Base-by-base conservation (phyloP, 345 rosid genomes). In the Populus davidiana region DNA sequence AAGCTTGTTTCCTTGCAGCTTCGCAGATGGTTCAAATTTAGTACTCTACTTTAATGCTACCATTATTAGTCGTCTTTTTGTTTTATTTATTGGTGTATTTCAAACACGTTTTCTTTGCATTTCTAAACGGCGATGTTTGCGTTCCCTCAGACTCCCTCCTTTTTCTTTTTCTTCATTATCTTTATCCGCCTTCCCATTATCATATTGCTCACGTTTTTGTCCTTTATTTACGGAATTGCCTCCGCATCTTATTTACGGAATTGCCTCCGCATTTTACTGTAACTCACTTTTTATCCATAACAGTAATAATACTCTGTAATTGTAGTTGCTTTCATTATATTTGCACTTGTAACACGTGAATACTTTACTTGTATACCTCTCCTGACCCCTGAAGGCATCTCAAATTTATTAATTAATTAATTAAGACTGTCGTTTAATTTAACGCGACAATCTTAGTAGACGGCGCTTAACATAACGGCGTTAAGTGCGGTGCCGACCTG, bases 51-150 rank as follows among this genome's bases (percentile, higher is more conserved):
- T 59, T 21, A 25, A 3, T 59, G 64, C 31, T 21, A 21, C 64
- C 23, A 25, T 59, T 59, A 25, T 8, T 64, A 6, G 36, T 27
- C 6, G 50, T 6, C 49, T 41, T 27, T 17, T 73, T 62, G 23
- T 41, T 74, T 64, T 43, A 13, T 62, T 65, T 62, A 23, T 20
- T 73, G 25, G 29, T 75, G 8, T 38, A 7, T 83, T 84, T 83
- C 47, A 54, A 80, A 80, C 86, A 86, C 88, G 87, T 88, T 87
- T 82, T 83, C 59, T 72, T 82, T 79, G 74, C 68, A 1, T 77
- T 79, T 23, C 1, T 49, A 29, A 81, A 38, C 77, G 85, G 75
- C 76, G 77, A 33, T 56, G 43, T 71, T 74, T 10, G 33, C 75
- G 74, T 35, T 21, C 47, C 21, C 49, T 4, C n/a, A 27, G 38